Evolutionary conservation across 2,329 filamentous ascomycete genomes (phyloP), one percentile per base, ranked within the genome.

Genomic region (Chalaropsis ovoidea): DNA sequence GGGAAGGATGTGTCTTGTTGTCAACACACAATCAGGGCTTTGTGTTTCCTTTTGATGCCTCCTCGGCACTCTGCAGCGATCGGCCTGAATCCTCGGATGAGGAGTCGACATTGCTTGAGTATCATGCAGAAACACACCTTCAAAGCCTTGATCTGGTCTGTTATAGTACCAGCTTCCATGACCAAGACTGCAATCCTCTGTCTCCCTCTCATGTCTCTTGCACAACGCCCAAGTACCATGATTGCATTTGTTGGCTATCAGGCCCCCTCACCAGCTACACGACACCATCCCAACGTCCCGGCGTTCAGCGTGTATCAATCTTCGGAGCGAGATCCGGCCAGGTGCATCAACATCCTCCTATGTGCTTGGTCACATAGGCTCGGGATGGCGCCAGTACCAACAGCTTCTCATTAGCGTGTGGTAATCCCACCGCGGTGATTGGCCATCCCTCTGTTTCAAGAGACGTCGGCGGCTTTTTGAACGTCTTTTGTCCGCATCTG

Each of bases 401-500:
- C 17, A 24, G 45, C 58, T 45, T 52, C 45, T 71, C 70, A 69
- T 71, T 70, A 71, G 73, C 71, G 69, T 69, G 70, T 70, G 69
- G 69, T 70, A 70, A 45, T 58, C 61, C 68, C 73, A 69, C 69
- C 68, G 70, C 69, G 71, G 71, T 49, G 52, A 42, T 62, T 42
- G 39, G 24, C 42, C 68, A 69, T 65, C 70, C 70, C 71, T 70
- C 70, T 72, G 71, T 70, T 52, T 76, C 80, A 83, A 72, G 64
- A 65, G 61, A 65, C 56, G 64, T 67, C 66, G 68, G 65, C 69
- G 84, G 85, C 95, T 96, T 96, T 95, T 81, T 80, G 82, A 95
- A 86, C 90, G 92, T 77, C 84, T 66, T 96, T 96, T 95, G 89
- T 88, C 82, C 89, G 89, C 82, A 86, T 79, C 67, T 76, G 85